These are phyloP conservation scores for Raffaelea albimanens DNA, from an alignment of 2,329 filamentous ascomycete species.

Conservation along the genomic window DNA sequence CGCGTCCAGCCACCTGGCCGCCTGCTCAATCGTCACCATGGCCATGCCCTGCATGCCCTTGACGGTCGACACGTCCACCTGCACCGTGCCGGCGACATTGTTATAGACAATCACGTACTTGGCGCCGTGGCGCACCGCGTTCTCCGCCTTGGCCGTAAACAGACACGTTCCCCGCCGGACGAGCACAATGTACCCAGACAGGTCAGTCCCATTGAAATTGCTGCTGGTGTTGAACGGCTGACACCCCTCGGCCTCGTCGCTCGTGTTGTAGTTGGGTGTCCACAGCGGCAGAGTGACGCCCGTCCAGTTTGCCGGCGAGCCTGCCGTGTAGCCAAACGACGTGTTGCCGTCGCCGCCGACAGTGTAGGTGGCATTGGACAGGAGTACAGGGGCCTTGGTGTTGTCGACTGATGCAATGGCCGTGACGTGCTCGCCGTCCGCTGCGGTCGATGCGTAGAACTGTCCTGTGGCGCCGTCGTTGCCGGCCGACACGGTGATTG, in stretches of 20 bases:
- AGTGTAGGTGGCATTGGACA: constrained; percentile 31
- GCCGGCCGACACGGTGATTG: constrained; percentile 41
- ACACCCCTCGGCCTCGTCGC: constrained; percentile 41
- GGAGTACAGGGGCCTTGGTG: constrained; percentile 28
- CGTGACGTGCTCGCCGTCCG: constrained; percentile 35
- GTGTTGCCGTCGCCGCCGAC: constrained; percentile 20
- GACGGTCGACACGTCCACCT: constrained; percentile 22
- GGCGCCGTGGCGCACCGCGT: constrained; percentile 44
- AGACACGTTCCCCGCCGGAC: constrained; percentile 49
- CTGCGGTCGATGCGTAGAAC: constrained; percentile 39
- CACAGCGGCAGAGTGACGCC: constrained; percentile 39
- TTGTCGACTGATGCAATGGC: constrained; percentile 43
- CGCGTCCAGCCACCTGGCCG: constrained; percentile 31
- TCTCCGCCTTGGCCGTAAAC: constrained; percentile 43
- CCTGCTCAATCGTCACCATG: constrained; percentile 32
- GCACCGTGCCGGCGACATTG: constrained; percentile 29
- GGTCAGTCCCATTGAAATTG: constrained; percentile 48
- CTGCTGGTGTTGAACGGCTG: constrained; percentile 31
- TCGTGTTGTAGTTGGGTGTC: constrained; percentile 38
- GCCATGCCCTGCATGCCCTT: constrained; percentile 25
- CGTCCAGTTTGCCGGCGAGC: constrained; percentile 31
- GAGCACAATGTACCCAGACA: constrained; percentile 48
- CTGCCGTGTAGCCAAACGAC: constrained; percentile 33
- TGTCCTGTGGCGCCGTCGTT: constrained; percentile 35
- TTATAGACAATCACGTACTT: constrained; percentile 56